A percentile compares a stretch with the other conserved stretches of the same genome.
Evolutionary conservation across 768 basidiomycete species (phyloP).

Genomic region (Boletellus ananas): DNA sequence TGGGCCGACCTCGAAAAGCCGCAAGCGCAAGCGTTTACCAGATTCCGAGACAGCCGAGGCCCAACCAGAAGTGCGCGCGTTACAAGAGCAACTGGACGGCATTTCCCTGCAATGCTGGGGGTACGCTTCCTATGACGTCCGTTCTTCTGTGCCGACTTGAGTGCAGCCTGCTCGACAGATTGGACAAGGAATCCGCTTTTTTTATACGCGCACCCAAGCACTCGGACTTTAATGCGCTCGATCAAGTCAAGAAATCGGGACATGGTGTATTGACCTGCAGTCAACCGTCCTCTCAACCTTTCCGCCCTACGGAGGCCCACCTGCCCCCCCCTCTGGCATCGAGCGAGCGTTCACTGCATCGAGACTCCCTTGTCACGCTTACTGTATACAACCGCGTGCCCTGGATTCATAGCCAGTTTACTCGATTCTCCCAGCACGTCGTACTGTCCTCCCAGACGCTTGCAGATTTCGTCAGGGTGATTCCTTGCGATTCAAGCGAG

Average conservation of each 20-base stretch:
- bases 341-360: background rate
- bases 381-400: conserved; percentile 57
- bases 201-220: conserved; percentile 65
- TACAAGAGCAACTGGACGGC: conserved; percentile 51
- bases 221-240: conserved; percentile 62
- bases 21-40: conserved; percentile 35
- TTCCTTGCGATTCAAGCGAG: conserved; percentile 63
- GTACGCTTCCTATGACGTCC: conserved; percentile 36
- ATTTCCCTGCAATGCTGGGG: conserved; percentile 57
- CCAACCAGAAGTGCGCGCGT: conserved; percentile 40
- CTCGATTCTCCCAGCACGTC: conserved; percentile 65
- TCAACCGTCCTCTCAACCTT: background rate
- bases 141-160: background rate
- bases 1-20: conserved; percentile 20
- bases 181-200: conserved; percentile 48
- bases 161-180: conserved; percentile 32
- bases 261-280: conserved; percentile 29
- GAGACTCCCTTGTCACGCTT: conserved; percentile 51
- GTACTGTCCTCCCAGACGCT: conserved; percentile 71
- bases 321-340: background rate
- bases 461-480: conserved; percentile 51
- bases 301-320: background rate
- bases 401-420: conserved; percentile 58
- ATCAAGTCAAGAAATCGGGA: conserved; percentile 25
- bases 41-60: conserved; percentile 27